Evolutionary conservation across 768 basidiomycete species (phyloP), one percentile per base, ranked within the genome.

Genomic region (Boletus speciosus): DNA sequence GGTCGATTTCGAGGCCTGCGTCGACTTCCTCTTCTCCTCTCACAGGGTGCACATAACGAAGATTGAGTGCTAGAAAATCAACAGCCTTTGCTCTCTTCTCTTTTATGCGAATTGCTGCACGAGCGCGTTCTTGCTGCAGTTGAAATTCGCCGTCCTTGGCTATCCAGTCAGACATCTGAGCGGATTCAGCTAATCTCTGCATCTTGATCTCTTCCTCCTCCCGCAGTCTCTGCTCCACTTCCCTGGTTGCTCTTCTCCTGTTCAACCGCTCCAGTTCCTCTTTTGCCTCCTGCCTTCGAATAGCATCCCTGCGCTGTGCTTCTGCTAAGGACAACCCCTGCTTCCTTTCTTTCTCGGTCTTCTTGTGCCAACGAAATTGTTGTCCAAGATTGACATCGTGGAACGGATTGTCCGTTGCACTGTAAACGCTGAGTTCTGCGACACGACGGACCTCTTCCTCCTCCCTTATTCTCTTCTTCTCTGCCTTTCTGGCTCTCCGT

Each of bases 331-430:
- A 81, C 46, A 98, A 65, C 2, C 97, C 97, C 55, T 83, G 74
- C 73, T 96, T 98, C 64, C 84, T 81, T 69, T 99, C 97, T 76
- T 93, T 93, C 70, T 99, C 97, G 27, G 85, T 82, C 76, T 99
- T 99, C 79, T 99, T 99, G 74, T 94, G 91, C 97, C 97, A 99
- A 54, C 90, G 85, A 72, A 99, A 99, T 69, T 95, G 93, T 67
- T 98, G 92, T 21, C 86, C 88, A 32, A 98, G 86, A 70, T 98
- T 98, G 57, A 92, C 86, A 63, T 98, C 97, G 73, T 97, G 93
- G 77, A 98, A 99, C 0, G 97, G 97, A 66, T 98, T 99, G 78
- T 98, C 95, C 12, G 86, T 85, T 44, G 94, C 91, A 61, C 93
- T 94, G 76, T 98, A 98, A 60, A 97, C 88, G 60, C 93, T 95